Conservation (phyloP, 2,329 filamentous ascomycete genomes). For the Colletotrichum filicis region DNA sequence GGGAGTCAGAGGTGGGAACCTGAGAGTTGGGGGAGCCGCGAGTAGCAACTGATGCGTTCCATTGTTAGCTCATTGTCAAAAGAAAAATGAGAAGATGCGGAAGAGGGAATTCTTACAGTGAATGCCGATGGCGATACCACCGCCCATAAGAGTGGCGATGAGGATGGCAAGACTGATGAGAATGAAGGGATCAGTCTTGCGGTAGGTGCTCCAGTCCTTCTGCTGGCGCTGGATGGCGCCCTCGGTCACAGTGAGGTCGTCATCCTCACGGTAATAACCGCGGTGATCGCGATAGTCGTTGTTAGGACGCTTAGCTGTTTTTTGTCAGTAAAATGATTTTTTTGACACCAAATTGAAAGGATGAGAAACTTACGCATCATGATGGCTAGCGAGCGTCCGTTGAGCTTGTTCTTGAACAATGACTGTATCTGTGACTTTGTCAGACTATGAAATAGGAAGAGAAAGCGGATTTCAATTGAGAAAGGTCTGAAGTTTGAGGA, state of each 20-base stretch:
- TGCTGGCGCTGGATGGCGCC: slow-evolving; percentile 9
- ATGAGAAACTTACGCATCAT: not conserved
- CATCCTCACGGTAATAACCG: slow-evolving; percentile 24
- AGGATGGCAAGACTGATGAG: not conserved
- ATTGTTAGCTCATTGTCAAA: not conserved
- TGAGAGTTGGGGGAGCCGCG: not conserved
- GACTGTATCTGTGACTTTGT: not conserved
- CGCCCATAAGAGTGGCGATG: not conserved
- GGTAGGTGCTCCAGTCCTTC: slow-evolving; percentile 26
- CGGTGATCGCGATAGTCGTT: not conserved
- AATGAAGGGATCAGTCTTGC: slow-evolving; percentile 25
- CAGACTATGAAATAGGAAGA: not conserved
- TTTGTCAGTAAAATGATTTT: not conserved
- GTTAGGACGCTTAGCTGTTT: not conserved
- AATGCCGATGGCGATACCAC: slow-evolving; percentile 1
- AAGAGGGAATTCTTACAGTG: not conserved
- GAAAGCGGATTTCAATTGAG: not conserved
- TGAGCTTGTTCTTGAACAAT: not conserved
- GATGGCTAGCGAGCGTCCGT: not conserved
- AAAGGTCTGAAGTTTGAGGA: not conserved
- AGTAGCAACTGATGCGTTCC: not conserved
- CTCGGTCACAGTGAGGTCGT: slow-evolving; percentile 13
- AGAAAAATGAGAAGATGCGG: not conserved
- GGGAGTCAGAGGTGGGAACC: not conserved
- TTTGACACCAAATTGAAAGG: not conserved